Conservation (phyloP, 306 rosid species). For the Dryas octopetala region DNA sequence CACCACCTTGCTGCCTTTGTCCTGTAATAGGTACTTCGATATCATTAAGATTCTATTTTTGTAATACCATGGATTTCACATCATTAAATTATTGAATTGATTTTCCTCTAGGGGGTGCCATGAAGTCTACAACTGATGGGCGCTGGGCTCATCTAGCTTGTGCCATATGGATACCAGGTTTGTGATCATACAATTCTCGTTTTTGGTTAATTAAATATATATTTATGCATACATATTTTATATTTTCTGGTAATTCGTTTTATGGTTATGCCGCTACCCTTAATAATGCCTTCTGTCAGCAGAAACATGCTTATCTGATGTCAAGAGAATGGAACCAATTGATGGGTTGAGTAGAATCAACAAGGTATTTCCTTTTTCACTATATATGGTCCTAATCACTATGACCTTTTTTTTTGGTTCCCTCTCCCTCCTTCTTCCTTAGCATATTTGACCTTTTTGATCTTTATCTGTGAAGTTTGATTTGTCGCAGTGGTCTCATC, state of each 20-base stretch:
- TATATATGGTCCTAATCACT: neutral
- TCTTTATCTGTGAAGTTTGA: neutral
- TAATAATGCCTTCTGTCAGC: conserved; percentile 5
- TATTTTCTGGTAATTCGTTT: conserved; percentile 11
- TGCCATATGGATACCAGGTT: conserved; percentile 99
- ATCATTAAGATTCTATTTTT: conserved; percentile 22
- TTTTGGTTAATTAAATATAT: conserved; percentile 10
- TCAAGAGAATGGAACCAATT: conserved; percentile 96
- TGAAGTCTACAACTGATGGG: conserved; percentile 99
- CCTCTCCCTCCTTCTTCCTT: conserved; percentile 1
- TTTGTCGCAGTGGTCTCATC: conserved; percentile 3
- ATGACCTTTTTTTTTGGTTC: neutral
- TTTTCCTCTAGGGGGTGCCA: conserved; percentile 86
- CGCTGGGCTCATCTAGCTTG: conserved; percentile 99
- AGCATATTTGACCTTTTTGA: neutral
- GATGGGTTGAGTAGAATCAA: conserved; percentile 88
- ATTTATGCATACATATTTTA: neutral
- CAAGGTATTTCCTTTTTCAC: conserved; percentile 48
- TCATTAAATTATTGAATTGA: conserved; percentile 25
- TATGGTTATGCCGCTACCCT: too few relatives aligned
- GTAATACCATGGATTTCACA: conserved; percentile 6
- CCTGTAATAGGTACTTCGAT: conserved; percentile 79
- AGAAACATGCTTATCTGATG: conserved; percentile 98
- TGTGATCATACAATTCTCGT: conserved; percentile 32
- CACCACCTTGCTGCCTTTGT: conserved; percentile 92